Evolutionary conservation across 208 protist species (phyloP).

Genomic region (Crithidia bombi): DNA sequence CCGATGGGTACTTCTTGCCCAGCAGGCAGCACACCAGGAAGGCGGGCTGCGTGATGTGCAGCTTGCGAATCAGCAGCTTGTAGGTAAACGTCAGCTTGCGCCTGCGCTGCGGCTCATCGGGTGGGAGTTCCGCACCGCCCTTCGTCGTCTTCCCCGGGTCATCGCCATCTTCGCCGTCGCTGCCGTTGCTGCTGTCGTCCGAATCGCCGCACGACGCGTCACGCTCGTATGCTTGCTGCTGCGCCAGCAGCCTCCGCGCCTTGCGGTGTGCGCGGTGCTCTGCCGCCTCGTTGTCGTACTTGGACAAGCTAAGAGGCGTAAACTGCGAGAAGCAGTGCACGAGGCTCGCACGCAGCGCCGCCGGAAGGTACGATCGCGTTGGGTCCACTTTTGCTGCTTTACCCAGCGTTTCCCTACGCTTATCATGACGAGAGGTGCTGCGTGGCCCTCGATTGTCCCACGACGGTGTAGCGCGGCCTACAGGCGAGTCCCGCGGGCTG

Average conservation of each 20-base stretch:
- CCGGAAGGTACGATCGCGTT: constrained; percentile 54
- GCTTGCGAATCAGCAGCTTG: constrained; percentile 77
- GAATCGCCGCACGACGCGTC: background rate
- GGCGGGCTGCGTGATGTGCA: constrained; percentile 86
- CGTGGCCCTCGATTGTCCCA: background rate
- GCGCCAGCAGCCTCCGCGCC: background rate
- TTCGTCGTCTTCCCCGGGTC: background rate
- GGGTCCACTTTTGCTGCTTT: constrained; percentile 8
- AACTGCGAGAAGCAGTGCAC: constrained; percentile 89
- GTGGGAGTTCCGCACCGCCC: background rate
- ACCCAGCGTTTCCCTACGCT: background rate
- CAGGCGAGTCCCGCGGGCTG: background rate
- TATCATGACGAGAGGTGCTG: background rate
- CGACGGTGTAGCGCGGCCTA: background rate
- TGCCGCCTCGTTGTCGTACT: constrained; percentile 93
- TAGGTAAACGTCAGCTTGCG: constrained; percentile 53
- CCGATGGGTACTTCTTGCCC: constrained; percentile 93
- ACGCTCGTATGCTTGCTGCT: background rate
- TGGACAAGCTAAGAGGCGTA: constrained; percentile 91
- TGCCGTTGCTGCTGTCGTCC: background rate
- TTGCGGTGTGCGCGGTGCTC: constrained; percentile 46
- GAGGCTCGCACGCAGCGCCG: constrained; percentile 86
- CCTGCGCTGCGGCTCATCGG: background rate
- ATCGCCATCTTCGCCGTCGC: background rate
- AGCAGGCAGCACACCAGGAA: constrained; percentile 91